phyloP scores from a whole-genome alignment of 257 asterid species.

The Salvia rosmarinus region DNA sequence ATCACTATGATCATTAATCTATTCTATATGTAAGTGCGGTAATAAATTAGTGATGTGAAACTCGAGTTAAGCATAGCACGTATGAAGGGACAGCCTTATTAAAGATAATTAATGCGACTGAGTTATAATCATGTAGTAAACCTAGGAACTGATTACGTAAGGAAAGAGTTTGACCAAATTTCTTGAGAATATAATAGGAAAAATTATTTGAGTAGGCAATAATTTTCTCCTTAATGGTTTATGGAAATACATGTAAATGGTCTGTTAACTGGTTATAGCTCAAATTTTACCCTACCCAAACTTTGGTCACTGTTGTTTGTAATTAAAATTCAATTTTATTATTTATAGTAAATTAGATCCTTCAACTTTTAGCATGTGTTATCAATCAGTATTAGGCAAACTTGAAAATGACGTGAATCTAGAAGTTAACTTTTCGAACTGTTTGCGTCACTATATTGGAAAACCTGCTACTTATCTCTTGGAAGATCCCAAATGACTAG shows the following conservation, averaged over 20 bases:
- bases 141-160: conserved; percentile 21
- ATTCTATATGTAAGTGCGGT: background rate
- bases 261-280: background rate
- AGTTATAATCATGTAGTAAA: conserved; percentile 25
- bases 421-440: too few relatives aligned
- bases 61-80: background rate
- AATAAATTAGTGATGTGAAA: conserved; percentile 10
- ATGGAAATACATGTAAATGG: background rate
- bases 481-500: too few relatives aligned
- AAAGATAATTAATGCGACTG: conserved; percentile 25
- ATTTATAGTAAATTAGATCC: too few relatives aligned
- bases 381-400: too few relatives aligned
- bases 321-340: too few relatives aligned
- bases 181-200: background rate
- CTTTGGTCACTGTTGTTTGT: too few relatives aligned
- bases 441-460: too few relatives aligned
- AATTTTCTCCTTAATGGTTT: background rate
- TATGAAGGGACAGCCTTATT: background rate
- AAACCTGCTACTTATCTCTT: too few relatives aligned
- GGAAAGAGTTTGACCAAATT: conserved; percentile 31
- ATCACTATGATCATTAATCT: too few relatives aligned
- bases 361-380: too few relatives aligned
- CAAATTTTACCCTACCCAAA: background rate
- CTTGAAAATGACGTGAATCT: too few relatives aligned
- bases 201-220: conserved; percentile 16